phyloP scores from a whole-genome alignment of 208 protist genomes.

The Leishmania tropica region DNA sequence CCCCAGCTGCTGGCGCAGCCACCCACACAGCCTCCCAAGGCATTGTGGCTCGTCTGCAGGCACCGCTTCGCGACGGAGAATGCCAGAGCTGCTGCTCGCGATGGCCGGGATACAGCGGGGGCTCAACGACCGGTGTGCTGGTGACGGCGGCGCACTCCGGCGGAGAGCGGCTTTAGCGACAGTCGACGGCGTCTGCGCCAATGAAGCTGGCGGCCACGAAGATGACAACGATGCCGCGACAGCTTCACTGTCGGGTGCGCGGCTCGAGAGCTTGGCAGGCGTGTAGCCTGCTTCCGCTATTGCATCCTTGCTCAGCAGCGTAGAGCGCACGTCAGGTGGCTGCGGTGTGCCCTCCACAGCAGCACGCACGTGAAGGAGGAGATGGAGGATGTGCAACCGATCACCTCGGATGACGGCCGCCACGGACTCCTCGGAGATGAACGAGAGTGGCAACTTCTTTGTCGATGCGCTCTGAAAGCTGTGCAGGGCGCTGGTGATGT shows the following conservation, averaged over 20 bases:
- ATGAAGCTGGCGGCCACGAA: neutral
- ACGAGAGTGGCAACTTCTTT: slow-evolving; percentile 3
- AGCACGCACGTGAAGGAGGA: slow-evolving; percentile 37
- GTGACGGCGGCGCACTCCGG: neutral
- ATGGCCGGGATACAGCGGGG: too few relatives aligned
- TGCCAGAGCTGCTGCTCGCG: neutral
- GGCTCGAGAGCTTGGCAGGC: neutral
- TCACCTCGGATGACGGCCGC: slow-evolving; percentile 52
- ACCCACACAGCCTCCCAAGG: slow-evolving; percentile 26
- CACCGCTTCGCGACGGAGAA: neutral
- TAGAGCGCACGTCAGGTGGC: neutral
- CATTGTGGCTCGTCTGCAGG: neutral
- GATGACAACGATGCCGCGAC: neutral
- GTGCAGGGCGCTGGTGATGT: slow-evolving; percentile 46
- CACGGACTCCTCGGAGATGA: slow-evolving; percentile 23
- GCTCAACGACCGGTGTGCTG: neutral
- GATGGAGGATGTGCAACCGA: slow-evolving; percentile 41
- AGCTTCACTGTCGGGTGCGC: slow-evolving; percentile 22
- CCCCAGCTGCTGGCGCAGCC: slow-evolving; percentile 56
- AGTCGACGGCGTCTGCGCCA: slow-evolving; percentile 4
- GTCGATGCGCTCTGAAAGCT: slow-evolving; percentile 23
- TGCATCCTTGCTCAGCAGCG: neutral
- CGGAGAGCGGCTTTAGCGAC: neutral
- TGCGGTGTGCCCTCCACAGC: slow-evolving; percentile 6
- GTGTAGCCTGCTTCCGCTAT: neutral